phyloP scores from a whole-genome alignment of 169 alveolate genomes.

The Cryptosporidium ryanae region DNA sequence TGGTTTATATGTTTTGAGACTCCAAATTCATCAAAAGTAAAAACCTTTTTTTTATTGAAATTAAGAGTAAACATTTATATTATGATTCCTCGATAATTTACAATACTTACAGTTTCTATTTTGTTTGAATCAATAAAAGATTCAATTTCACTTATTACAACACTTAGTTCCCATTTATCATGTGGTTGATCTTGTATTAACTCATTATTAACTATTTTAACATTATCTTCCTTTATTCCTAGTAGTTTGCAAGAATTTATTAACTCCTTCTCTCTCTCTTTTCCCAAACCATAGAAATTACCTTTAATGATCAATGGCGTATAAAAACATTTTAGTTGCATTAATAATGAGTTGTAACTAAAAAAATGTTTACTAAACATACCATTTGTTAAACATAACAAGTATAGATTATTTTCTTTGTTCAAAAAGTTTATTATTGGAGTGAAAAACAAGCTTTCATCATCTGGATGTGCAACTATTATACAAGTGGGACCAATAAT shows the following conservation, averaged over 20 bases:
- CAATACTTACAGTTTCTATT: slow-evolving; percentile 44
- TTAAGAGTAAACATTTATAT: not conserved
- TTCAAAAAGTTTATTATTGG: slow-evolving; percentile 24
- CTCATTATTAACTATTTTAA: slow-evolving; percentile 22
- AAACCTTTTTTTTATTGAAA: not conserved
- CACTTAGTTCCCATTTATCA: slow-evolving; percentile 12
- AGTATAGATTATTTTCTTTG: not conserved
- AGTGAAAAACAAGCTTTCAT: slow-evolving; percentile 62
- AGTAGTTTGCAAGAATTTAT: slow-evolving; percentile 13
- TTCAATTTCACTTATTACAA: slow-evolving; percentile 38
- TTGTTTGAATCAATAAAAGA: slow-evolving; percentile 21
- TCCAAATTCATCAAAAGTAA: slow-evolving; percentile 67
- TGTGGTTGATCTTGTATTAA: slow-evolving; percentile 48
- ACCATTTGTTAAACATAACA: slow-evolving; percentile 67
- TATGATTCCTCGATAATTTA: not conserved
- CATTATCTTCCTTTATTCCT: slow-evolving; percentile 16
- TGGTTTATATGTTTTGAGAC: slow-evolving; percentile 53
- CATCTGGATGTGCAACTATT: slow-evolving; percentile 68
- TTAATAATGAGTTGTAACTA: not conserved
- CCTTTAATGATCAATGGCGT: slow-evolving; percentile 4
- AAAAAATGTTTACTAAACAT: not conserved
- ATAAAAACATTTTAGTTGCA: not conserved
- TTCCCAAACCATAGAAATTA: slow-evolving; percentile 38
- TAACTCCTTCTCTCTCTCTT: slow-evolving; percentile 51
- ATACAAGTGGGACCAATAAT: not conserved